Evolutionary conservation across 1,284 basidiomycete species (phyloP).

Genomic region (Amylostereum areolatum): DNA sequence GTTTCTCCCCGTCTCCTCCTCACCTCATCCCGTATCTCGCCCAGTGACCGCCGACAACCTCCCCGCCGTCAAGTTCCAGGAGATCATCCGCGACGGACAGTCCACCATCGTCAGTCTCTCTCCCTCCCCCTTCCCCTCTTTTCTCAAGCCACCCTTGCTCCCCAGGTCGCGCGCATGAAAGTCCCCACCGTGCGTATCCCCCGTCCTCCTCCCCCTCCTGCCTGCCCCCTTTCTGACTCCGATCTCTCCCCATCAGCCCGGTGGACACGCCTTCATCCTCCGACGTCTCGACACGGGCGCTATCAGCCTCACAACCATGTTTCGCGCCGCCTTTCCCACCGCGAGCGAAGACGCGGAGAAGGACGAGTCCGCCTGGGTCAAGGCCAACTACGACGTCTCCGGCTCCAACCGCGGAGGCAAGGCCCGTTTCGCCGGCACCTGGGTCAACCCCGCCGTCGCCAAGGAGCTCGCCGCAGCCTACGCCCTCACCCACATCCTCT

Average conservation of each 20-base stretch:
- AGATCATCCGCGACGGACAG: constrained; percentile 59
- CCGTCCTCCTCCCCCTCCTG: background rate
- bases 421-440: constrained; percentile 84
- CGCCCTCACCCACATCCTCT: constrained; percentile 52
- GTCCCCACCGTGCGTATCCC: constrained; percentile 72
- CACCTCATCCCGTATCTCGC: background rate
- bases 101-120: constrained; percentile 51
- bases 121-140: constrained; percentile 6
- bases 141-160: constrained; percentile 3
- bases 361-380: constrained; percentile 82
- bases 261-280: constrained; percentile 89
- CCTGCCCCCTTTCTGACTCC: constrained; percentile 14
- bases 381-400: constrained; percentile 70
- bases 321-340: constrained; percentile 91
- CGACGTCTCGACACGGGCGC: constrained; percentile 95
- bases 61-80: constrained; percentile 60
- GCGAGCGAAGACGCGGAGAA: constrained; percentile 79
- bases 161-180: constrained; percentile 85
- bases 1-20: constrained; percentile 8
- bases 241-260: constrained; percentile 36
- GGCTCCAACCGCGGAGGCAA: constrained; percentile 80
- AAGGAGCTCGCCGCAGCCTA: constrained; percentile 59
- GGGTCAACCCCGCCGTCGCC: constrained; percentile 78
- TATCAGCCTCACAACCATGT: constrained; percentile 96
- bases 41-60: constrained; percentile 17